Conservation (phyloP, 352 stramenopile species). For the Globisporangium paroecandrum region DNA sequence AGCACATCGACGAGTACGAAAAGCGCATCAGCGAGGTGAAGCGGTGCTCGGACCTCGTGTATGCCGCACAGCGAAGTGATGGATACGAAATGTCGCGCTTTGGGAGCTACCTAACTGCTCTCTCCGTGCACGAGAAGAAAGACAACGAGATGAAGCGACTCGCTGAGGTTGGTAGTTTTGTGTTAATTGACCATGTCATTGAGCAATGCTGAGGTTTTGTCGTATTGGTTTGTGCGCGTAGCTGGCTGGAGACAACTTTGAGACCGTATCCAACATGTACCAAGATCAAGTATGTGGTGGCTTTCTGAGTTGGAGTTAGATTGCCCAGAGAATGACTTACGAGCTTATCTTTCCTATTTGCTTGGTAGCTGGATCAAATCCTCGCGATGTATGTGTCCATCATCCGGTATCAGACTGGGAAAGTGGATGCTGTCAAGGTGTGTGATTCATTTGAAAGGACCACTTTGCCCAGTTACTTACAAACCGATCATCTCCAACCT, state of each 20-base stretch:
- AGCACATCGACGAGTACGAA: slow-evolving; percentile 84
- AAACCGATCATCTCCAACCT: background rate
- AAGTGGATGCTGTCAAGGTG: slow-evolving; percentile 86
- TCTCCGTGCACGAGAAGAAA: slow-evolving; percentile 73
- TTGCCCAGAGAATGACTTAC: background rate
- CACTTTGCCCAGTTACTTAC: background rate
- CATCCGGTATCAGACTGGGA: slow-evolving; percentile 79
- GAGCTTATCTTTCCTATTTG: background rate
- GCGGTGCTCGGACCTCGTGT: slow-evolving; percentile 79
- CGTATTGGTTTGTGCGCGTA: background rate
- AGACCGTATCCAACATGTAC: slow-evolving; percentile 83
- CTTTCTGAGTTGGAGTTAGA: background rate
- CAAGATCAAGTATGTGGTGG: slow-evolving; percentile 65
- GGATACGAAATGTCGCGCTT: slow-evolving; percentile 87
- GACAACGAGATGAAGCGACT: slow-evolving; percentile 75
- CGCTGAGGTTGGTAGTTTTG: slow-evolving; percentile 36
- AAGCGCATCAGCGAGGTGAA: slow-evolving; percentile 82
- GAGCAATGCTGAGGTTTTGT: background rate
- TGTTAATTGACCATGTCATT: background rate
- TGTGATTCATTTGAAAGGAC: background rate
- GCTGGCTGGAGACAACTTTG: slow-evolving; percentile 70
- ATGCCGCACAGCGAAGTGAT: slow-evolving; percentile 71
- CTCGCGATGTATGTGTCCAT: slow-evolving; percentile 86
- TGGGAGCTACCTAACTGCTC: slow-evolving; percentile 73
- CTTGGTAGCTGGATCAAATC: slow-evolving; percentile 66